Evolutionary conservation across 441 rosid genomes (phyloP), one percentile per base, ranked within the genome.

Genomic region (Theobroma grandiflorum): DNA sequence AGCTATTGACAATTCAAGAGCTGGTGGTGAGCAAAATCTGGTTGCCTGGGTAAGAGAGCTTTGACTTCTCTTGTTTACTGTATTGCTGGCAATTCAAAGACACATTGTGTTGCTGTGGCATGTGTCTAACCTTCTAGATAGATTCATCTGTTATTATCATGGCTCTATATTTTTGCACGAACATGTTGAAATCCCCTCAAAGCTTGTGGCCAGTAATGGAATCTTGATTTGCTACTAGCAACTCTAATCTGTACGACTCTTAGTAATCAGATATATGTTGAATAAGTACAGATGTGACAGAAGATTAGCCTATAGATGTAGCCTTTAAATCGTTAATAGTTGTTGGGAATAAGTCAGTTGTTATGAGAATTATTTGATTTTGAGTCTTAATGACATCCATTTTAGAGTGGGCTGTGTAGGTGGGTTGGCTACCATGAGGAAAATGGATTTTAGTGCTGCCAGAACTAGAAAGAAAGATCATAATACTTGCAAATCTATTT

Each of bases 1-100:
- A 89, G 98, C 99, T 2, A 92, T 96, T 37, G 98, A 95, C 84
- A 88, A 83, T 78, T 85, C 96, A 15, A 92, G 86, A 84, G 84
- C 90, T 12, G 89, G 88, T 8, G 96, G 89, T 80, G 99, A 95
- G 80, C 98, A 92, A 81, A 95, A 95, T 84, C 78, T 96, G 73
- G 99, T 96, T 55, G 96, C 93, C 76, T 96, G 98, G 99, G 99
- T 96, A 86, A 93, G 91, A 59, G 5, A 14, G 42, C 72, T 72
- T 12, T 63, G 33, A 53, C 72, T 66, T 77, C 68, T 75, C 74
- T 61, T 15, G 0, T 63, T 67, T 2, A 72, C 42, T 9, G 31
- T 53, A 37, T 72, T 37, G 26, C 31, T 53, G 10, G 10, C 45
- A 47, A 22, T 37, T 37, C 10, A 14, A 38, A 20, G 52, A 20